These are phyloP conservation scores for Neurospora sp. DNA, from an alignment of 2,329 filamentous ascomycete species.

Conservation along the genomic window DNA sequence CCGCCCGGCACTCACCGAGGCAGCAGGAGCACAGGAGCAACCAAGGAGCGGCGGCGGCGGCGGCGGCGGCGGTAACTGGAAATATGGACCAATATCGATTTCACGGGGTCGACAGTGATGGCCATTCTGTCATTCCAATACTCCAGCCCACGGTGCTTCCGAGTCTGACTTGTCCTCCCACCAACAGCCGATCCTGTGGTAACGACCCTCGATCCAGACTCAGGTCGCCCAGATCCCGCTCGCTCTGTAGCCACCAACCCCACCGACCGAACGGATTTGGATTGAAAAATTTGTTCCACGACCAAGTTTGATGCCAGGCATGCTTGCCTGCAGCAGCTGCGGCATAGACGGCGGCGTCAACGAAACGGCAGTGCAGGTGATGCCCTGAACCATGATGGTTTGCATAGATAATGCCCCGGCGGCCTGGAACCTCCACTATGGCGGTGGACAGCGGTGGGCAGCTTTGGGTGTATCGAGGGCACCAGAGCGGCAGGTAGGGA, in stretches of 20 bases:
- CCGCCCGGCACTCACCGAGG: background rate
- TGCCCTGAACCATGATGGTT: background rate
- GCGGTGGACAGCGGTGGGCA: constrained; percentile 10
- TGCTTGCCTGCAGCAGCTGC: background rate
- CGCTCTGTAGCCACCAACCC: constrained; percentile 1
- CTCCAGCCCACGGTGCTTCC: background rate
- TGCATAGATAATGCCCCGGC: background rate
- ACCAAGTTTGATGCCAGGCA: background rate
- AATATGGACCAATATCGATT: background rate
- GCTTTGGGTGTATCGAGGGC: constrained; percentile 8
- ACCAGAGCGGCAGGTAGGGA: background rate
- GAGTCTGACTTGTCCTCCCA: background rate
- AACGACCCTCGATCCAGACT: background rate
- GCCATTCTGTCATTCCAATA: background rate
- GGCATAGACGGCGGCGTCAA: background rate
- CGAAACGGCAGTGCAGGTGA: background rate
- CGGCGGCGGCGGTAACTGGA: background rate
- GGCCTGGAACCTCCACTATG: background rate
- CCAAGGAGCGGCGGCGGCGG: background rate
- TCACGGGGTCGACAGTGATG: background rate
- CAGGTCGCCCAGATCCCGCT: background rate
- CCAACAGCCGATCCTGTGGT: background rate
- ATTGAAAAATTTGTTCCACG: constrained; percentile 11
- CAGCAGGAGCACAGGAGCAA: background rate
- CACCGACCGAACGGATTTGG: constrained; percentile 6